Evolutionary conservation across 495 filamentous ascomycete species (phyloP).

Genomic region (Aspergillus nanangensis): DNA sequence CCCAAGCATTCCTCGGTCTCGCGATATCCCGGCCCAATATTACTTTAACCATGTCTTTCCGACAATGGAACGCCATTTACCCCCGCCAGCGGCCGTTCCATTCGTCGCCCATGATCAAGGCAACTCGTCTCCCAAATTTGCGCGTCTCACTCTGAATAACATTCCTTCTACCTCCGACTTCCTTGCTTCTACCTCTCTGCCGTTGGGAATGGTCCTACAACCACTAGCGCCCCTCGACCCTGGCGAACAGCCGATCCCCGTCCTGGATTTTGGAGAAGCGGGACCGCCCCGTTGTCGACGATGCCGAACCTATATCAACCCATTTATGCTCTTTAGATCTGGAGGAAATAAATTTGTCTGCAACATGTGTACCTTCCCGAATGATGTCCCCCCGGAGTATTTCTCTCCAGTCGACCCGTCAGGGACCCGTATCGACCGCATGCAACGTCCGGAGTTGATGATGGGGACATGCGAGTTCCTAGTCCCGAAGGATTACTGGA

Average conservation of each 20-base stretch:
- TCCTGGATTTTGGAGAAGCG: conserved; percentile 89
- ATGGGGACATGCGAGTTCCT: conserved; percentile 92
- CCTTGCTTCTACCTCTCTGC: conserved; percentile 71
- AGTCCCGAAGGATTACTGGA: conserved; percentile 98
- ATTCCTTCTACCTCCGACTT: conserved; percentile 82
- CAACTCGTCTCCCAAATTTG: conserved; percentile 93
- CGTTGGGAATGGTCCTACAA: conserved; percentile 84
- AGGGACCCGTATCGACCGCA: conserved; percentile 81
- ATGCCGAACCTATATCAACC: conserved; percentile 97
- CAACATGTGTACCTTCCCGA: conserved; percentile 97
- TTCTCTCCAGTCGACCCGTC: conserved; percentile 86
- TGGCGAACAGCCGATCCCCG: conserved; percentile 83
- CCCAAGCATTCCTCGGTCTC: conserved; percentile 81
- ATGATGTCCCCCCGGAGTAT: conserved; percentile 90
- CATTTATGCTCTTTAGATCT: conserved; percentile 94
- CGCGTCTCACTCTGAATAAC: conserved; percentile 85
- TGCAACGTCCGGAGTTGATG: conserved; percentile 84
- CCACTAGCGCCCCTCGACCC: conserved; percentile 79
- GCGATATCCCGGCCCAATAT: conserved; percentile 75
- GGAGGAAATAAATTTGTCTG: conserved; percentile 96
- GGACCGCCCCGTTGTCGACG: conserved; percentile 90
- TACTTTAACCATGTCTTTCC: conserved; percentile 86
- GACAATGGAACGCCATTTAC: conserved; percentile 86
- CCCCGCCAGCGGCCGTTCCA: conserved; percentile 83
- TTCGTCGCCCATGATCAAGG: conserved; percentile 94